Percentiles rank a stretch among this genome's conserved stretches.
These are phyloP conservation scores for Solanum hybrid DNA, from an alignment of 305 asterid genomes.

Conservation along the genomic window DNA sequence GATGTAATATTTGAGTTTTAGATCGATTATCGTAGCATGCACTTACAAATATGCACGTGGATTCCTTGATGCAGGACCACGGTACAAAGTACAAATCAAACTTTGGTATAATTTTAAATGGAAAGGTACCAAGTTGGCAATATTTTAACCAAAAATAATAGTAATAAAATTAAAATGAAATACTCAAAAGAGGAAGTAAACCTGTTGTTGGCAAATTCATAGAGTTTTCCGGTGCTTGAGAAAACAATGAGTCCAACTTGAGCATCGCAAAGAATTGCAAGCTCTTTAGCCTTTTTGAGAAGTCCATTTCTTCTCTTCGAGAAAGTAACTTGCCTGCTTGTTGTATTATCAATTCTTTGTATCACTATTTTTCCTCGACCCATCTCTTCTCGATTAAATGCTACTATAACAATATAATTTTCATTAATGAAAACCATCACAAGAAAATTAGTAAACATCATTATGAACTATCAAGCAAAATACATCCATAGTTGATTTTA, in stretches of 20 bases:
- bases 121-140: not conserved
- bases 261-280: conserved; percentile 12
- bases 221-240: conserved; percentile 10
- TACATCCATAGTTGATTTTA: not conserved
- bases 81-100: not conserved
- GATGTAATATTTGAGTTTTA: not conserved
- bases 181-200: not conserved
- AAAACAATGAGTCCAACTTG: conserved; percentile 9
- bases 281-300: conserved; percentile 7
- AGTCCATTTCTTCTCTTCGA: conserved; percentile 13
- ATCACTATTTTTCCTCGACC: conserved; percentile 9
- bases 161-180: not conserved
- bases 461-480: not conserved
- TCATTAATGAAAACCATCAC: not conserved
- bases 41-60: not conserved
- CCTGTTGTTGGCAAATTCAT: conserved; percentile 10
- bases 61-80: not conserved
- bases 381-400: not conserved
- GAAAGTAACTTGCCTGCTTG: conserved; percentile 12
- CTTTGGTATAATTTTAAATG: not conserved
- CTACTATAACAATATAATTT: not conserved
- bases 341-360: conserved; percentile 6
- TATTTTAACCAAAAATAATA: not conserved
- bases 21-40: not conserved
- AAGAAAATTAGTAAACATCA: not conserved